These are phyloP conservation scores for Aspergillus piperis DNA, from an alignment of 2,329 filamentous ascomycete species.

Conservation along the genomic window DNA sequence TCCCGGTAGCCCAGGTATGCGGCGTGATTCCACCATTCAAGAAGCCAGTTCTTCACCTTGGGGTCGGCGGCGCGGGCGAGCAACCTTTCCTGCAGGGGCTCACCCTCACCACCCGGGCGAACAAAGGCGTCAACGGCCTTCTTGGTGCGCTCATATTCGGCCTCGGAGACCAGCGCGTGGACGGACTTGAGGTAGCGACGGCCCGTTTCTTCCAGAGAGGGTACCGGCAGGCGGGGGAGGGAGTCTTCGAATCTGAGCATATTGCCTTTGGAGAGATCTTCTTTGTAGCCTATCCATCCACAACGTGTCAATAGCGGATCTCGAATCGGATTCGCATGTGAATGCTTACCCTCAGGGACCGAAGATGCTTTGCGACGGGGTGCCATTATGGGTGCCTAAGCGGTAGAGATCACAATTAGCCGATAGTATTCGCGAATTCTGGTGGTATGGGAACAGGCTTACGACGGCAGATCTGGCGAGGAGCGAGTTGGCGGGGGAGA, in stretches of 20 bases:
- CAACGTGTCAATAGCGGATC: not conserved
- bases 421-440: not conserved
- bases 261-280: slow-evolving; percentile 62
- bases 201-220: slow-evolving; percentile 64
- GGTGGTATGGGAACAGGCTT: slow-evolving; percentile 17
- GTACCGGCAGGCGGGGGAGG: slow-evolving; percentile 63
- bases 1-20: slow-evolving; percentile 94
- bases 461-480: slow-evolving; percentile 39
- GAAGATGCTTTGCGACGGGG: slow-evolving; percentile 47
- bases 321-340: slow-evolving; percentile 19
- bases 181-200: slow-evolving; percentile 67
- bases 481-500: slow-evolving; percentile 34
- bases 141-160: slow-evolving; percentile 64
- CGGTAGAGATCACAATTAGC: not conserved
- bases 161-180: slow-evolving; percentile 60
- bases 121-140: slow-evolving; percentile 87
- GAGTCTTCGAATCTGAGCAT: slow-evolving; percentile 70
- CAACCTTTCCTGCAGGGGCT: slow-evolving; percentile 84
- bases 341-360: slow-evolving; percentile 47
- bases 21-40: slow-evolving; percentile 97
- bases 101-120: slow-evolving; percentile 78
- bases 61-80: slow-evolving; percentile 76
- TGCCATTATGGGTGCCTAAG: slow-evolving; percentile 43
- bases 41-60: slow-evolving; percentile 86
- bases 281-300: slow-evolving; percentile 58